Evolutionary conservation across 1,284 basidiomycete species (phyloP), one percentile per base, ranked within the genome.

Genomic region (Puccinia hordei): DNA sequence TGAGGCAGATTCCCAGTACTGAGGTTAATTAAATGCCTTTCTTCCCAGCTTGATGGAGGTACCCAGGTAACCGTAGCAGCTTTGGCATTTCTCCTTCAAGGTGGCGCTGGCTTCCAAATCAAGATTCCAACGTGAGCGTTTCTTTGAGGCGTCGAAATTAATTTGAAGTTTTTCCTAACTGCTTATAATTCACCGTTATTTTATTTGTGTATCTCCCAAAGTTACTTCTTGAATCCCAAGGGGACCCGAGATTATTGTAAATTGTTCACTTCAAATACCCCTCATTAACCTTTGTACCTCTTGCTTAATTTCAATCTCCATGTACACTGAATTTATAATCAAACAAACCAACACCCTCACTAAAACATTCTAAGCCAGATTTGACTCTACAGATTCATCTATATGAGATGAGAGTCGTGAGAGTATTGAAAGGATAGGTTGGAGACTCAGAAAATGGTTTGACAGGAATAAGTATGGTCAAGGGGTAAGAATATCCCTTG

Each of bases 181-280:
- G 19, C 4, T 19, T 35, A 24, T 22, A 22, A 35, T 57, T 72
- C 13, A 2, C 13, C 8, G 35, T 68, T 68, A 3, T 49, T 13
- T 49, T 44, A 9, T 15, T 68, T 24, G 41, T 41, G 33, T 71
- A 33, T 17, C n/a, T 27, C 9, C 27, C 41, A 27, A 35, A 78
- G 75, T 30, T 78, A 78, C 53, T 68, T 69, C 44, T 44, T 78
- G 33, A 78, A 78, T 57, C 75, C 75, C 1, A 44, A 51, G 24
- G 61, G 49, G 66, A 24, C 61, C 17, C 75, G 75, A 57, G 75
- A 78, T 51, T 78, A 69, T 38, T 78, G 75, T 30, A 66, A 66
- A 66, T 46, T 66, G 38, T 38, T 66, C n/a, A 66, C 63, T 44
- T 41, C 63, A 10, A 66, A 59, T 59, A 59, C 27, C 15, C 4